Conservation (phyloP, 2,329 filamentous ascomycete genomes). For the Trichoderma guizhouense region DNA sequence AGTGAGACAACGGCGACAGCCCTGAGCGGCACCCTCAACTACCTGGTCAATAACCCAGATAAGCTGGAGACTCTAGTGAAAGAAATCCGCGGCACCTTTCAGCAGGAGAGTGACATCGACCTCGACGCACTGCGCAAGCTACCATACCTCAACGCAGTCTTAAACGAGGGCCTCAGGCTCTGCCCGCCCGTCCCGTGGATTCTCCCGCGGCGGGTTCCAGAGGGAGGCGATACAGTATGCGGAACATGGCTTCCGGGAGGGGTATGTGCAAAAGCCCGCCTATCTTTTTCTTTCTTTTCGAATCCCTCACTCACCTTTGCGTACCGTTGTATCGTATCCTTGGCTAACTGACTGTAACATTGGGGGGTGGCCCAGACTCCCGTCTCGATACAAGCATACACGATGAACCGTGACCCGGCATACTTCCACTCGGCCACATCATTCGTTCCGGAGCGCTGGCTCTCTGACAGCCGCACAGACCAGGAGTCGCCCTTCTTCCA, state of each 20-base stretch:
- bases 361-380: slow-evolving; percentile 32
- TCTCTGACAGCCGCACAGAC: neutral
- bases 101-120: slow-evolving; percentile 18
- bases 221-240: slow-evolving; percentile 30
- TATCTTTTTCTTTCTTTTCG: neutral
- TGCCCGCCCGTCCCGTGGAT: slow-evolving; percentile 42
- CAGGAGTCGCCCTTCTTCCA: slow-evolving; percentile 4
- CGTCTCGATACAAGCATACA: slow-evolving; percentile 10
- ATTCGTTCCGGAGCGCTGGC: slow-evolving; percentile 17
- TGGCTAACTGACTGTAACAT: slow-evolving; percentile 37
- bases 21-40: slow-evolving; percentile 27
- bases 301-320: neutral
- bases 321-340: neutral
- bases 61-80: slow-evolving; percentile 30
- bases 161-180: slow-evolving; percentile 49
- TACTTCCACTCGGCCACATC: slow-evolving; percentile 3
- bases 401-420: slow-evolving; percentile 3
- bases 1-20: slow-evolving; percentile 33
- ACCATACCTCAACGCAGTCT: slow-evolving; percentile 47
- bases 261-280: slow-evolving; percentile 25
- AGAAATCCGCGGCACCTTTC: slow-evolving; percentile 29
- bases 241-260: slow-evolving; percentile 34
- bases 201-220: slow-evolving; percentile 33
- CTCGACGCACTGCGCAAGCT: slow-evolving; percentile 16
- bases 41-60: slow-evolving; percentile 31